Percentiles rank a stretch among this genome's conserved stretches.
These are phyloP conservation scores for Neckera pumila DNA, from an alignment of 225 moss, liverwort and hornwort species.

Conservation along the genomic window DNA sequence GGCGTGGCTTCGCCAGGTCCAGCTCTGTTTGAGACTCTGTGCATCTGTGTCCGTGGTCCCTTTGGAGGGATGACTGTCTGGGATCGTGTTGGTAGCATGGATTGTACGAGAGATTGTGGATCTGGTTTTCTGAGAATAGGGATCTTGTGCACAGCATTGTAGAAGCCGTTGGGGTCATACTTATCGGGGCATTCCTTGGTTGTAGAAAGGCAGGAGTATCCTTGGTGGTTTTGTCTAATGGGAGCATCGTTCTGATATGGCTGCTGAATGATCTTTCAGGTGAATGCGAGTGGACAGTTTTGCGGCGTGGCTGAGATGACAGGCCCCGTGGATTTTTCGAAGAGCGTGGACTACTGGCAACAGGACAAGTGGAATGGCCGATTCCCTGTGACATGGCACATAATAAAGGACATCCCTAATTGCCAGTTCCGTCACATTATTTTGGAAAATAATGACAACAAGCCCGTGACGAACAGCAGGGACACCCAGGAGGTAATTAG, in stretches of 20 bases:
- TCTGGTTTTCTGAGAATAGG: neutral
- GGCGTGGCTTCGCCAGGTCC: neutral
- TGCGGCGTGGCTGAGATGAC: conserved; percentile 97
- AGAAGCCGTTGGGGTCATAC: neutral
- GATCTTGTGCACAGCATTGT: neutral
- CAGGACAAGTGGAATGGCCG: conserved; percentile 99
- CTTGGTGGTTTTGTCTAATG: neutral
- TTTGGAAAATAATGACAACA: conserved; percentile 93
- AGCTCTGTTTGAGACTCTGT: neutral
- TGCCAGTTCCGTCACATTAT: conserved; percentile 98
- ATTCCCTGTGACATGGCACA: conserved; percentile 90
- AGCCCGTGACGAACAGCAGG: conserved; percentile 98
- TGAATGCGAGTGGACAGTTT: conserved; percentile 99
- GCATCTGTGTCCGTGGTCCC: neutral
- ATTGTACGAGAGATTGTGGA: neutral
- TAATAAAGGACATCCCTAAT: conserved; percentile 97
- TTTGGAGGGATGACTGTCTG: neutral
- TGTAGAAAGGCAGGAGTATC: neutral
- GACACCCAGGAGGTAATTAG: conserved; percentile 87
- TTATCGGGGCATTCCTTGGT: neutral
- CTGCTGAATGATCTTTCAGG: conserved; percentile 29
- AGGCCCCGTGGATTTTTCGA: conserved; percentile 87
- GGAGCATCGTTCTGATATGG: neutral
- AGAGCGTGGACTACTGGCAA: conserved; percentile 98
- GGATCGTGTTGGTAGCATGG: neutral